Conservation (phyloP, 352 stramenopile species). For the Detonula confervacea region DNA sequence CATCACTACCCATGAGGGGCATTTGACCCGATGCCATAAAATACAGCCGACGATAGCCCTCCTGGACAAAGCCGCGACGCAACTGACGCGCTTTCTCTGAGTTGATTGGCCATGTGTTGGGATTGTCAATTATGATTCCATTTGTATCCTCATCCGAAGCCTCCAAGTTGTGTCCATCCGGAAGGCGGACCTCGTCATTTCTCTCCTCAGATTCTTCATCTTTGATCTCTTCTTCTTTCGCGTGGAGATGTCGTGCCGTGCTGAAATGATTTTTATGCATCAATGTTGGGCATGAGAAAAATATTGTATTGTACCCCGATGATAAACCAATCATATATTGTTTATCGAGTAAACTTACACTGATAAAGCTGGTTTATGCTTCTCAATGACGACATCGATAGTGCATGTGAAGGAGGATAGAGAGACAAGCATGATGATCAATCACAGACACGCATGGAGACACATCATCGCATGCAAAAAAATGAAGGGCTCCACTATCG, state of each 20-base stretch:
- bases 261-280: constrained; percentile 8
- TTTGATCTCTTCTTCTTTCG: constrained; percentile 4
- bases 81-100: constrained; percentile 18
- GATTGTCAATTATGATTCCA: constrained; percentile 9
- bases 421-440: background rate
- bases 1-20: background rate
- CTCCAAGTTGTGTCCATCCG: too few species aligned
- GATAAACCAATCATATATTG: background rate
- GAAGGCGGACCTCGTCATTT: constrained; percentile 5
- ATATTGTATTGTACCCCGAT: background rate
- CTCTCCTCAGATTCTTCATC: background rate
- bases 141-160: background rate
- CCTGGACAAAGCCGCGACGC: constrained; percentile 28
- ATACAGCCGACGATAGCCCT: constrained; percentile 21
- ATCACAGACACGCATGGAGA: background rate
- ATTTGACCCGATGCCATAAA: background rate
- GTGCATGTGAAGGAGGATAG: background rate
- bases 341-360: constrained; percentile 6
- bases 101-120: constrained; percentile 27
- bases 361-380: background rate
- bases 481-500: too few species aligned
- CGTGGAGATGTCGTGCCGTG: constrained; percentile 5
- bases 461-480: background rate
- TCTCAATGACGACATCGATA: background rate
- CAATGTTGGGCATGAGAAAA: background rate